Percentiles rank a stretch among this genome's conserved stretches.
phyloP scores from a whole-genome alignment of 192 early-diverging fungal species.

The Geosiphon pyriformis region DNA sequence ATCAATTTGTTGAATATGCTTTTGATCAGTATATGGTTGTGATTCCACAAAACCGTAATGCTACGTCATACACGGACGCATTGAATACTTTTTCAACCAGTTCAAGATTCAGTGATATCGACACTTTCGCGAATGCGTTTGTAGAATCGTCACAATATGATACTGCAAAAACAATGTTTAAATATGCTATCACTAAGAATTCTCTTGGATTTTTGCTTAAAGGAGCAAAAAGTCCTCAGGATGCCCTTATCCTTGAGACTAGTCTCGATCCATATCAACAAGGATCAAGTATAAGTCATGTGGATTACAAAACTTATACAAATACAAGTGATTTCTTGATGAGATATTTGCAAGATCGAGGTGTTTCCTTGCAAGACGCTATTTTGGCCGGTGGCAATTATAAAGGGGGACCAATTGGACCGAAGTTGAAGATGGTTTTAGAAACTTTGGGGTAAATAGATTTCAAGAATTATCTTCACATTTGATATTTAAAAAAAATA shows the following conservation, averaged over 20 bases:
- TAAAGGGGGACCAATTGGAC: conserved; percentile 32
- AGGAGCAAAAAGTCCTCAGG: background rate
- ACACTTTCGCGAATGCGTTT: background rate
- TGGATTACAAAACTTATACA: conserved; percentile 31
- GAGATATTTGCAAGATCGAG: conserved; percentile 34
- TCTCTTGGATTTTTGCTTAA: conserved; percentile 18
- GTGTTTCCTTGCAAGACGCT: conserved; percentile 27
- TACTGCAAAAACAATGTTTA: background rate
- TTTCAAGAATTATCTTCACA: background rate
- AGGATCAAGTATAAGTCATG: conserved; percentile 38
- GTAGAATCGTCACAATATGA: conserved; percentile 14
- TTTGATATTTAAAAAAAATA: background rate
- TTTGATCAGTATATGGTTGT: conserved; percentile 25
- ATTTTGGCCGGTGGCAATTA: conserved; percentile 12
- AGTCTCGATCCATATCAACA: conserved; percentile 27
- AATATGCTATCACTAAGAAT: background rate
- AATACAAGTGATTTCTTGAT: conserved; percentile 38
- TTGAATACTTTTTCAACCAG: conserved; percentile 3
- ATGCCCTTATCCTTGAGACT: conserved; percentile 34
- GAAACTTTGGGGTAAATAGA: conserved; percentile 27
- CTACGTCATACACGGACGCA: background rate
- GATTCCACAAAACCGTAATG: background rate
- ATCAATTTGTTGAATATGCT: conserved; percentile 17
- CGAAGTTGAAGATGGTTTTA: conserved; percentile 25
- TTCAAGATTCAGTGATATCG: background rate